These are phyloP conservation scores for Phialophora tarda DNA, from an alignment of 2,329 filamentous ascomycete genomes.

Conservation along the genomic window DNA sequence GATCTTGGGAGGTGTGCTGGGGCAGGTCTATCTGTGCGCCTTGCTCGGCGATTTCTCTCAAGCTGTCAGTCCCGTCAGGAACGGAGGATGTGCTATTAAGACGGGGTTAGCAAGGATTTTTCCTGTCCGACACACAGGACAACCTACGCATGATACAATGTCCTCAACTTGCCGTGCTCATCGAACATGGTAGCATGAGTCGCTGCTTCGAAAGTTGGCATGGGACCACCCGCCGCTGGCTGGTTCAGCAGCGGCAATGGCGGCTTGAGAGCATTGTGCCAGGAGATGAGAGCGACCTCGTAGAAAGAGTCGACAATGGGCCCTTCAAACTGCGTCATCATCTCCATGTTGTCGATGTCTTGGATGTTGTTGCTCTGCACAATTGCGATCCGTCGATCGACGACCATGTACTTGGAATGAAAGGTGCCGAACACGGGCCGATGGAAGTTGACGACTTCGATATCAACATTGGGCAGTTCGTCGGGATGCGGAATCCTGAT, in stretches of 20 bases:
- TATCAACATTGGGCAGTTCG: constrained; percentile 73
- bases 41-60: constrained; percentile 33
- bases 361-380: constrained; percentile 80
- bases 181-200: constrained; percentile 36
- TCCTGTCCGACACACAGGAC: not conserved
- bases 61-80: constrained; percentile 24
- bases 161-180: constrained; percentile 24
- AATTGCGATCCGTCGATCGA: constrained; percentile 72
- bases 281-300: constrained; percentile 74
- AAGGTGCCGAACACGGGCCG: constrained; percentile 73
- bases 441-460: constrained; percentile 77
- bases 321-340: constrained; percentile 78
- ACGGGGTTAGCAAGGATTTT: constrained; percentile 17
- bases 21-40: constrained; percentile 46
- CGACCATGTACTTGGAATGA: constrained; percentile 77
- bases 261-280: constrained; percentile 68
- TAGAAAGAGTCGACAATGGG: constrained; percentile 77
- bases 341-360: constrained; percentile 80
- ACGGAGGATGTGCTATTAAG: constrained; percentile 21
- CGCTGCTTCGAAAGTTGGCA: constrained; percentile 38
- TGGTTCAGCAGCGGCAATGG: constrained; percentile 62
- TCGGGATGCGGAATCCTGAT: constrained; percentile 66
- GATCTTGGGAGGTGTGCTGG: constrained; percentile 63
- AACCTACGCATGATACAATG: constrained; percentile 31
- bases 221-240: constrained; percentile 51